Percentiles rank a stretch among this genome's conserved stretches.
Evolutionary conservation across 2,329 filamentous ascomycete genomes (phyloP).

Genomic region (Fusarium bactridioides): DNA sequence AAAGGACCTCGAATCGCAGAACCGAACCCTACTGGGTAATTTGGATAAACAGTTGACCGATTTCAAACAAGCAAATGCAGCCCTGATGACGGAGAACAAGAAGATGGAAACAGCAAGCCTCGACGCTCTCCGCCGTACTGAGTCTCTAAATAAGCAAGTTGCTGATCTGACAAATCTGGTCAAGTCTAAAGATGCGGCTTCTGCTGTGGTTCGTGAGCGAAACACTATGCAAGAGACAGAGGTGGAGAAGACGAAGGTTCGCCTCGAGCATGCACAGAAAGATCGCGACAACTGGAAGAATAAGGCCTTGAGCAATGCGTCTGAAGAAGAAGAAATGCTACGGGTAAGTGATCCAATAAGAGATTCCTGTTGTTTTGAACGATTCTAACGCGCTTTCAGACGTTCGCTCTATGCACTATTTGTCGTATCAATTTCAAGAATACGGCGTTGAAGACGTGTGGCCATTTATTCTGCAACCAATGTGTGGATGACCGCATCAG

Average conservation of each 20-base stretch:
- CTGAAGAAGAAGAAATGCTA: constrained; percentile 83
- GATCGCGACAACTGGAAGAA: constrained; percentile 86
- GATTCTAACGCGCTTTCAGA: constrained; percentile 43
- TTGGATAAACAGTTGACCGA: constrained; percentile 92
- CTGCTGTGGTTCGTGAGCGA: constrained; percentile 60
- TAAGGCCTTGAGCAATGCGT: constrained; percentile 82
- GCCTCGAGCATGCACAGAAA: constrained; percentile 80
- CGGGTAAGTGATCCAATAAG: constrained; percentile 67
- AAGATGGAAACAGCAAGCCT: constrained; percentile 74
- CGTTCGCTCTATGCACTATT: constrained; percentile 77
- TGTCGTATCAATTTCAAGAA: constrained; percentile 96
- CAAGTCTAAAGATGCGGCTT: constrained; percentile 75
- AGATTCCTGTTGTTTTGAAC: not conserved
- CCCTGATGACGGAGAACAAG: constrained; percentile 75
- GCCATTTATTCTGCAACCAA: constrained; percentile 90
- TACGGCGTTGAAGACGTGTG: constrained; percentile 90
- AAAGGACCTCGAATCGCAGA: constrained; percentile 86
- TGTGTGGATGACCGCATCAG: constrained; percentile 90
- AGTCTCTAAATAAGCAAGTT: constrained; percentile 78
- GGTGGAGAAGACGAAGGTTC: constrained; percentile 79
- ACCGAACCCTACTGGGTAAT: constrained; percentile 78
- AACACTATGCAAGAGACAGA: constrained; percentile 74
- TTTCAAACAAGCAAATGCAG: constrained; percentile 78
- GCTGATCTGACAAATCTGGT: constrained; percentile 77
- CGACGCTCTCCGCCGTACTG: constrained; percentile 74